Evolutionary conservation across 2,329 filamentous ascomycete species (phyloP).

Genomic region (Eutypa lata): DNA sequence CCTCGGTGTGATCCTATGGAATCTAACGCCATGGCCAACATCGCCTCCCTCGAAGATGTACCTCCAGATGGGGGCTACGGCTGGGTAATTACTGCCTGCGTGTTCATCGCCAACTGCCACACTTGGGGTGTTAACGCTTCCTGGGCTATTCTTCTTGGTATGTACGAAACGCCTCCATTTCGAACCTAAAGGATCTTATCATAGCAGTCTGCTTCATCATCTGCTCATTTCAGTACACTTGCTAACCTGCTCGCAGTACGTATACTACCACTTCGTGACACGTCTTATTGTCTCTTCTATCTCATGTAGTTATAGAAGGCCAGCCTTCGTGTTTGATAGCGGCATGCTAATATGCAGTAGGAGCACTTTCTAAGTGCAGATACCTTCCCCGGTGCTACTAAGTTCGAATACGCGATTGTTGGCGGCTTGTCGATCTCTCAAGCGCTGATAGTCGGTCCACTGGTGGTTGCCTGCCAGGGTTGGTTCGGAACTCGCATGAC

Average conservation of each 20-base stretch:
- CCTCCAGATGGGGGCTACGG: constrained; percentile 58
- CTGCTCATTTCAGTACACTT: neutral
- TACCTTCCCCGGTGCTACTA: constrained; percentile 47
- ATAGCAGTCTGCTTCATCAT: too few species aligned
- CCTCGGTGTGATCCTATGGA: neutral
- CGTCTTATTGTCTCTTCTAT: too few species aligned
- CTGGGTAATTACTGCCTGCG: constrained; percentile 39
- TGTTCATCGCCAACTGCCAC: constrained; percentile 33
- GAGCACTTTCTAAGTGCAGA: constrained; percentile 51
- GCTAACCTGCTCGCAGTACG: too few species aligned
- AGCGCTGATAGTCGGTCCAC: constrained; percentile 38
- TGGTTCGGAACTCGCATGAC: constrained; percentile 30
- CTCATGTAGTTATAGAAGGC: too few species aligned
- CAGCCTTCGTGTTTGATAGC: constrained; percentile 14
- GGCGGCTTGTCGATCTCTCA: constrained; percentile 53
- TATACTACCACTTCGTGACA: too few species aligned
- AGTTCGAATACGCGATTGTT: constrained; percentile 57
- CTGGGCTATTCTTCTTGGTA: constrained; percentile 6
- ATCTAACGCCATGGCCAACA: neutral
- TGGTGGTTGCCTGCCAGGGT: constrained; percentile 25
- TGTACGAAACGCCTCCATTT: too few species aligned
- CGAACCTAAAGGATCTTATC: too few species aligned
- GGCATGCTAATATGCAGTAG: constrained; percentile 52
- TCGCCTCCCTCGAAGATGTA: neutral
- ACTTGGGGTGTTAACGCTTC: constrained; percentile 40